Base-by-base conservation (phyloP, 164 flowering plant species). In the Stephania japonica region DNA sequence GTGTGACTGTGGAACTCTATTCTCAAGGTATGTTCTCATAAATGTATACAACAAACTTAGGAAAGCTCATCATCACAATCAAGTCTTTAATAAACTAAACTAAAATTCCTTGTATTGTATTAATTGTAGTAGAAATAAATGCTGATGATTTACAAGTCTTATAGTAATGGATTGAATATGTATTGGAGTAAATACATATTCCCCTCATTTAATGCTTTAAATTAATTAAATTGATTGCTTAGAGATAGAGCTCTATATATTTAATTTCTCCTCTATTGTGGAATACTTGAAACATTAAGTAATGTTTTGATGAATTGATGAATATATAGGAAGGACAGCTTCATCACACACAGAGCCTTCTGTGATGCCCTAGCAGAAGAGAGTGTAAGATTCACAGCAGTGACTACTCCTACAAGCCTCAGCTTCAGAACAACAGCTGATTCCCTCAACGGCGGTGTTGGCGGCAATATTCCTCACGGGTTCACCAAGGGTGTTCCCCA, bases 1-100 rank as follows among this genome's bases (percentile, higher is more conserved):
- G 81, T 90, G 94, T 67, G 94, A 90, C 79, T 90, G 94, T 76
- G 94, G 94, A 62, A 88, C 90, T 5, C 81, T 90, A 70, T 90
- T 90, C 80, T 90, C 94, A 81, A 90, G 94, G 92, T 32, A 32
- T 32, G 38, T 32, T 32, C 38, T 32, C 38, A 32, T 32, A 32
- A 32, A 32, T 32, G 38, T 32, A 32, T n/a, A n/a, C n/a, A 32
- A 32, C 38, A 32, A 32, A 0, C 38, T 0, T 32, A 32, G 2
- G 38, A 32, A 32, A 32, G 38, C 38, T 32, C 38, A 32, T 32
- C 38, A 32, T 32, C 38, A 32, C 38, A 32, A 32, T 32, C 38
- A 32, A 32, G 38, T 32, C 38, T 32, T 32, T 32, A 32, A 32
- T 32, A 32, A 32, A 9, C 4, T 72, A 23, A 18, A n/a, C 24